Conservation (phyloP, 495 filamentous ascomycete genomes). For the Saxophila tyrrhenica region DNA sequence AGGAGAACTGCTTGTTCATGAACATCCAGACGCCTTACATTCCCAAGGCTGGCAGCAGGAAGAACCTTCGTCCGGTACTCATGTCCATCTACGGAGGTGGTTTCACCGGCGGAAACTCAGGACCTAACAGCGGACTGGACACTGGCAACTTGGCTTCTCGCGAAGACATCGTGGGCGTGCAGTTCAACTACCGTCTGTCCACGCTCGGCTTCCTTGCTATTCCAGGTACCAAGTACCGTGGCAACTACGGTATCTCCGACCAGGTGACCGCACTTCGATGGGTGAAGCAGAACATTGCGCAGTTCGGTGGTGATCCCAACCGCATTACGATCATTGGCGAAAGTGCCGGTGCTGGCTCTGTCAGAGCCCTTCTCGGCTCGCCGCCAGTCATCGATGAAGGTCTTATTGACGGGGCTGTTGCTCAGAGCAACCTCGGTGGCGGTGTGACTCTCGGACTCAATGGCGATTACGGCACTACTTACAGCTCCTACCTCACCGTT, state of each 20-base stretch:
- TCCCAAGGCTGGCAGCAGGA: slow-evolving; percentile 24
- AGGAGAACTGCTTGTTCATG: slow-evolving; percentile 38
- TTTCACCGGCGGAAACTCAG: slow-evolving; percentile 31
- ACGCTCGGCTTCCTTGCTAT: slow-evolving; percentile 25
- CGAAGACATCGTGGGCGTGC: slow-evolving; percentile 27
- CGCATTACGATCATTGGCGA: slow-evolving; percentile 64
- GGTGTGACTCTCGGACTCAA: slow-evolving; percentile 28
- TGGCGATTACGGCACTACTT: slow-evolving; percentile 37
- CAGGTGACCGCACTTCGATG: slow-evolving; percentile 24
- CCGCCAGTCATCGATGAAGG: slow-evolving; percentile 30
- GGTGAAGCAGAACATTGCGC: slow-evolving; percentile 28
- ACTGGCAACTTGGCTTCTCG: slow-evolving; percentile 26
- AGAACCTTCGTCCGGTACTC: slow-evolving; percentile 33
- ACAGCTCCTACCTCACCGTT: slow-evolving; percentile 39
- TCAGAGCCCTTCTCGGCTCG: slow-evolving; percentile 23
- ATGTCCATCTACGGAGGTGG: slow-evolving; percentile 41
- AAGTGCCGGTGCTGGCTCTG: slow-evolving; percentile 34
- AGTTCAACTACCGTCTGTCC: slow-evolving; percentile 27
- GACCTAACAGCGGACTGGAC: slow-evolving; percentile 31
- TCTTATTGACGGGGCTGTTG: slow-evolving; percentile 31
- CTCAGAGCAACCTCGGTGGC: slow-evolving; percentile 38
- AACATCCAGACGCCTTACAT: slow-evolving; percentile 36
- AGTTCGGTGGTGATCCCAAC: slow-evolving; percentile 31
- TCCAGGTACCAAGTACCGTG: slow-evolving; percentile 15
- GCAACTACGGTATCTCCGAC: slow-evolving; percentile 22